Conservation (phyloP, 257 asterid species). For the Catharanthus roseus region DNA sequence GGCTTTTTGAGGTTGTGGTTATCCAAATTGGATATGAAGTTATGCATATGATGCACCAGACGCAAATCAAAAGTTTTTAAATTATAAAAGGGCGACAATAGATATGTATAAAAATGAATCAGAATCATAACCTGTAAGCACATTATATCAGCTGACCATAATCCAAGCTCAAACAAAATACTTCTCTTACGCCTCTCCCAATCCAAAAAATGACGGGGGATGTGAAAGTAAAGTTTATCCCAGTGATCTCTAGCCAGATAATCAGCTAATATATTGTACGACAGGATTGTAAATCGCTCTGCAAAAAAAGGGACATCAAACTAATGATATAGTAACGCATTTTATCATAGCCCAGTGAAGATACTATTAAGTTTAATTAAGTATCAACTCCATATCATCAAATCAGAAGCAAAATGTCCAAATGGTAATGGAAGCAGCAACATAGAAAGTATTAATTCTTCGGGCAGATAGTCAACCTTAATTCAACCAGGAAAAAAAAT, state of each 20-base stretch:
- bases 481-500: not conserved
- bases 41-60: not conserved
- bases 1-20: not conserved
- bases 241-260: conserved; percentile 68
- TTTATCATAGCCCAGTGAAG: not conserved
- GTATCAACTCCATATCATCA: not conserved
- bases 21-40: not conserved
- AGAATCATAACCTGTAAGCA: conserved; percentile 68
- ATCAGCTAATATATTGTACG: conserved; percentile 91
- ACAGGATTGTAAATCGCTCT: conserved; percentile 79
- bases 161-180: conserved; percentile 83
- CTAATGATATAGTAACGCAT: conserved; percentile 11
- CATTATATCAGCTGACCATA: conserved; percentile 95
- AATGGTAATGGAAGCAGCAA: not conserved
- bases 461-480: not conserved
- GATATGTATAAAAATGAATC: not conserved
- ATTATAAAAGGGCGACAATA: not conserved
- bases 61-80: not conserved
- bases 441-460: not conserved
- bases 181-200: conserved; percentile 90
- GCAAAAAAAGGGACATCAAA: conserved; percentile 28
- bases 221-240: conserved; percentile 66
- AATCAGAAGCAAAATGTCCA: conserved; percentile 10
- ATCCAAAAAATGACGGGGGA: conserved; percentile 70
- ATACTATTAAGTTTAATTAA: not conserved